Evolutionary conservation across 768 basidiomycete species (phyloP).

Genomic region (Hirschioporus abietinus): DNA sequence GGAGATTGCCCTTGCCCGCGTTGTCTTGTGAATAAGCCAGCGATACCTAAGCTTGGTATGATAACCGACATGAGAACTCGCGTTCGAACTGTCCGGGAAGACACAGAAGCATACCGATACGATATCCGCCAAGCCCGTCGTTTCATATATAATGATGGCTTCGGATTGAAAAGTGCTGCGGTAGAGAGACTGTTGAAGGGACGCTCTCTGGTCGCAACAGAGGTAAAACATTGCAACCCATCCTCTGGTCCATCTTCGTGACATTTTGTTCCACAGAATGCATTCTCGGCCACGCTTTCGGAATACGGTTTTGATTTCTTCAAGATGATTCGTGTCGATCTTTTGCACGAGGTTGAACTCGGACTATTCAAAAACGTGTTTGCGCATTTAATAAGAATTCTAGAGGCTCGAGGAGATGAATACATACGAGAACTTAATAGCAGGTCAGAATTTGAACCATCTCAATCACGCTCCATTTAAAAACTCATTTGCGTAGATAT

Average conservation of each 20-base stretch:
- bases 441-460: slow-evolving; percentile 6
- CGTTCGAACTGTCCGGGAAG: slow-evolving; percentile 6
- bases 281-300: slow-evolving; percentile 23
- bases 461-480: too few relatives aligned
- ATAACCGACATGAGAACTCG: slow-evolving; percentile 4
- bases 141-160: slow-evolving; percentile 17
- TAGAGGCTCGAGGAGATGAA: slow-evolving; percentile 10
- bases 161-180: slow-evolving; percentile 8
- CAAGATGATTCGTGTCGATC: slow-evolving; percentile 23
- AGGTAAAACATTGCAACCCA: slow-evolving; percentile 11
- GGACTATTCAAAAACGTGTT: slow-evolving; percentile 29
- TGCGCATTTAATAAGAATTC: slow-evolving; percentile 23
- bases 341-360: slow-evolving; percentile 29
- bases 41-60: slow-evolving; percentile 7
- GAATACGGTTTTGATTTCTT: slow-evolving; percentile 21
- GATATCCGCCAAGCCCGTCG: slow-evolving; percentile 12
- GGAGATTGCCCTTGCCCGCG: slow-evolving; percentile 30
- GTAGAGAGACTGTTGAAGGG: slow-evolving; percentile 13
- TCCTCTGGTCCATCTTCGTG: too few relatives aligned
- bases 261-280: slow-evolving; percentile 20
- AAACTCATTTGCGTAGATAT: slow-evolving; percentile 1
- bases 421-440: slow-evolving; percentile 3
- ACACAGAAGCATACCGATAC: slow-evolving; percentile 1
- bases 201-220: slow-evolving; percentile 15
- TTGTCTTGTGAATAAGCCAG: slow-evolving; percentile 25